Conservation (phyloP, 2,329 filamentous ascomycete genomes). For the Penicillium psychrosexuale region DNA sequence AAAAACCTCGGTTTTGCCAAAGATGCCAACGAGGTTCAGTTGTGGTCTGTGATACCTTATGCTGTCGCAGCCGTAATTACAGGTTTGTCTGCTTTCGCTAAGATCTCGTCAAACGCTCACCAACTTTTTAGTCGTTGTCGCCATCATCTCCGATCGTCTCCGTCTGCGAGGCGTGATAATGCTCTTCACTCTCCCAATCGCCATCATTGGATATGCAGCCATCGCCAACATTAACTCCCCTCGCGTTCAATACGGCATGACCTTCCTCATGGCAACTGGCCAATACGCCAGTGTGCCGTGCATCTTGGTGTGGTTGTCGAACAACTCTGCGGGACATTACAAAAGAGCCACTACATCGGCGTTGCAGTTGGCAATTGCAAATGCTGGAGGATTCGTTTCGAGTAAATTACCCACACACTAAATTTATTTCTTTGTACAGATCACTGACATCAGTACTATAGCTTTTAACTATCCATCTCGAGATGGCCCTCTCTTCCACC, state of each 20-base stretch:
- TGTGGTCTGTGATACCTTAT: slow-evolving; percentile 64
- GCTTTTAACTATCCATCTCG: slow-evolving; percentile 58
- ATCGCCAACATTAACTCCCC: slow-evolving; percentile 56
- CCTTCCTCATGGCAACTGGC: slow-evolving; percentile 64
- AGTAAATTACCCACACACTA: slow-evolving; percentile 36
- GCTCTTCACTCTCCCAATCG: slow-evolving; percentile 61
- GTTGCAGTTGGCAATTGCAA: slow-evolving; percentile 64
- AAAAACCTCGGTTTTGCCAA: slow-evolving; percentile 54
- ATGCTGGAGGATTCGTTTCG: slow-evolving; percentile 65
- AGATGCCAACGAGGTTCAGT: slow-evolving; percentile 56
- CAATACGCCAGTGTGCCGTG: slow-evolving; percentile 62
- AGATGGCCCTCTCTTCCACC: slow-evolving; percentile 57
- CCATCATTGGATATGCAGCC: slow-evolving; percentile 63
- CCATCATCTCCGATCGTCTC: slow-evolving; percentile 60
- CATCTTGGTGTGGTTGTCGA: slow-evolving; percentile 64
- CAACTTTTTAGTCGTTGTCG: slow-evolving; percentile 33
- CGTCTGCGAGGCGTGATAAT: slow-evolving; percentile 60
- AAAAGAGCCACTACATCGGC: slow-evolving; percentile 66
- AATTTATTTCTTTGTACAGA: rapidly evolving
- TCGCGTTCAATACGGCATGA: slow-evolving; percentile 62
- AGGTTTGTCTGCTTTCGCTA: no score
- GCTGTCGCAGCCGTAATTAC: slow-evolving; percentile 58
- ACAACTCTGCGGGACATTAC: slow-evolving; percentile 67
- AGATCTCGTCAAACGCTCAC: background rate
- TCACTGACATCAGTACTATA: background rate